Conservation (phyloP, 345 rosid species). For the Firmiana major region DNA sequence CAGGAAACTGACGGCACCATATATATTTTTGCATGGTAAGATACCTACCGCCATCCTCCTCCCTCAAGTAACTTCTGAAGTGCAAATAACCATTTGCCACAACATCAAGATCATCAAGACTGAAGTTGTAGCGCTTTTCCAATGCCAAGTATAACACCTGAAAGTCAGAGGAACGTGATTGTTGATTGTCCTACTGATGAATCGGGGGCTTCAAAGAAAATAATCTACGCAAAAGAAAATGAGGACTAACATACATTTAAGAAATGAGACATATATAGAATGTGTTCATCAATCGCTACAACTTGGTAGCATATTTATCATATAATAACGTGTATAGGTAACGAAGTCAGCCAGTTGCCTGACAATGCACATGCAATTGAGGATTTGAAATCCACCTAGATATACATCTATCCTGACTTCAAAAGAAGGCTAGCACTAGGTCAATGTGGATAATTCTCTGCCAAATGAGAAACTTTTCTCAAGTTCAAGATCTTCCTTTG, state of each 20-base stretch:
- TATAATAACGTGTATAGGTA: neutral
- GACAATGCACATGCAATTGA: neutral
- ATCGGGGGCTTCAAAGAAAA: neutral
- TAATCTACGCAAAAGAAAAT: neutral
- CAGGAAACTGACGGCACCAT: neutral
- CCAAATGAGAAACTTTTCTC: neutral
- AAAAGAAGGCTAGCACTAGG: neutral
- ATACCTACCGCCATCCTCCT: constrained; percentile 47
- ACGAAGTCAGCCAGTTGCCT: neutral
- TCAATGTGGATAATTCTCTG: neutral
- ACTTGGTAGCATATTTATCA: neutral
- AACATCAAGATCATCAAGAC: constrained; percentile 56
- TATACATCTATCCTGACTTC: neutral
- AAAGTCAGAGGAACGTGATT: neutral
- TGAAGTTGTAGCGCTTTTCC: constrained; percentile 96
- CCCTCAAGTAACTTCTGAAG: constrained; percentile 54
- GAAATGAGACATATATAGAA: neutral
- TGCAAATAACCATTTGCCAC: constrained; percentile 81
- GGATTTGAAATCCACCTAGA: neutral
- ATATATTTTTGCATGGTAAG: neutral
- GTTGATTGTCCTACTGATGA: neutral
- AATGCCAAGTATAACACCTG: constrained; percentile 76
- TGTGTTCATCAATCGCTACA: neutral
- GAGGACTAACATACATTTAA: neutral
- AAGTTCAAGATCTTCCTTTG: neutral